These are phyloP conservation scores for Rhizopogon rudus DNA, from an alignment of 768 basidiomycete species.

Conservation along the genomic window DNA sequence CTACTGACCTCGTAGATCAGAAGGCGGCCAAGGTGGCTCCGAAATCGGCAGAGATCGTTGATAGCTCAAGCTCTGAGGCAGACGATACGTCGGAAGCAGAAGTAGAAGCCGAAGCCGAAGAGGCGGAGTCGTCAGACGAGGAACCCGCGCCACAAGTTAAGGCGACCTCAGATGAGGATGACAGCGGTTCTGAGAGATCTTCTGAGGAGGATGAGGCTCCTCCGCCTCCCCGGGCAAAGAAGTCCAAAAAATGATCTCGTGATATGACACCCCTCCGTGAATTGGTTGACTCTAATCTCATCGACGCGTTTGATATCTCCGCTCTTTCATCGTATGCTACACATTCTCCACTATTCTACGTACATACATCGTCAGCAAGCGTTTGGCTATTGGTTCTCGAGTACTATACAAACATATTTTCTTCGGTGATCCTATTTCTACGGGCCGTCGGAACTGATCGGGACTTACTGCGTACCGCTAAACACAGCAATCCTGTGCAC, in stretches of 20 bases:
- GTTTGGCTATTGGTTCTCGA: background rate
- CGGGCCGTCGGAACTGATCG: background rate
- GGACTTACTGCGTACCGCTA: conserved; percentile 3
- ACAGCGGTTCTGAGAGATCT: conserved; percentile 12
- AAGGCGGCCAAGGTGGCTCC: conserved; percentile 19
- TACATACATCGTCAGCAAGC: background rate
- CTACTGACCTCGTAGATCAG: conserved; percentile 15
- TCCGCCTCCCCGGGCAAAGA: conserved; percentile 21
- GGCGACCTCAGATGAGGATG: conserved; percentile 12
- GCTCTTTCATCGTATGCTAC: background rate
- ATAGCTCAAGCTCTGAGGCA: conserved; percentile 27
- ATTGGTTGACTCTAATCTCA: background rate
- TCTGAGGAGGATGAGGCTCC: conserved; percentile 30
- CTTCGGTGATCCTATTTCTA: background rate
- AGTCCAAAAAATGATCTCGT: conserved; percentile 16
- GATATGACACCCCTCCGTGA: background rate
- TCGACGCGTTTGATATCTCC: background rate
- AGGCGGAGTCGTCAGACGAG: conserved; percentile 18
- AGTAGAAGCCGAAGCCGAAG: background rate
- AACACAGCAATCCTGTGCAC: conserved; percentile 25
- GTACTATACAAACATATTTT: background rate
- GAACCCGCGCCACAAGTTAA: conserved; percentile 17
- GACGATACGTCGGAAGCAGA: conserved; percentile 7
- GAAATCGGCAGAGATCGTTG: conserved; percentile 20
- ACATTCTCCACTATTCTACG: background rate